phyloP scores from a whole-genome alignment of 179 eudicot genomes.

The Vitellaria paradoxa region DNA sequence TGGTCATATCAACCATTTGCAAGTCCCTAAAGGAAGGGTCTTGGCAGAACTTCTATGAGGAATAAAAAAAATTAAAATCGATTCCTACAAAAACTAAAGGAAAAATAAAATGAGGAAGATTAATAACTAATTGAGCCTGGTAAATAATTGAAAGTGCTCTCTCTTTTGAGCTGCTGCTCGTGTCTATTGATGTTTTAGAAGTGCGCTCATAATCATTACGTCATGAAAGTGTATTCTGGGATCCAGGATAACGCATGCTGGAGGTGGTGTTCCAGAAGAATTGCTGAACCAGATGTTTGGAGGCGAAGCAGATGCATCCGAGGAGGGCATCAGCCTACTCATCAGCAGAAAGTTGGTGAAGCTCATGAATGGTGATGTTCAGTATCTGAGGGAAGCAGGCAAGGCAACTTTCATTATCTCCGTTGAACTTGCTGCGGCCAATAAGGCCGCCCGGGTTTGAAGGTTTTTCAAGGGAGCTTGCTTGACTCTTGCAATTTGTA shows the following conservation, averaged over 20 bases:
- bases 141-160: neutral
- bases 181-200: neutral
- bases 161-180: neutral
- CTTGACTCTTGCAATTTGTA: neutral
- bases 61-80: neutral
- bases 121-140: neutral
- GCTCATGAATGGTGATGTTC: conserved; percentile 93
- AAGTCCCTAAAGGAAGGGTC: no score
- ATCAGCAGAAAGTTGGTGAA: conserved; percentile 79
- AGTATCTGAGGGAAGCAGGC: conserved; percentile 74
- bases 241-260: conserved; percentile 78
- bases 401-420: conserved; percentile 72
- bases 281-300: conserved; percentile 86
- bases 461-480: neutral
- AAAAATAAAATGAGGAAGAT: neutral
- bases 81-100: neutral
- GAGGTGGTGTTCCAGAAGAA: conserved; percentile 76
- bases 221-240: conserved; percentile 2
- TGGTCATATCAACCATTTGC: no score
- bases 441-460: conserved; percentile 19
- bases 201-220: neutral
- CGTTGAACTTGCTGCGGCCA: conserved; percentile 68
- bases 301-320: conserved; percentile 46
- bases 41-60: neutral
- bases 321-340: conserved; percentile 82